These are phyloP conservation scores for Backusella sp. DNA, from an alignment of 192 early-diverging fungal genomes.

Conservation along the genomic window DNA sequence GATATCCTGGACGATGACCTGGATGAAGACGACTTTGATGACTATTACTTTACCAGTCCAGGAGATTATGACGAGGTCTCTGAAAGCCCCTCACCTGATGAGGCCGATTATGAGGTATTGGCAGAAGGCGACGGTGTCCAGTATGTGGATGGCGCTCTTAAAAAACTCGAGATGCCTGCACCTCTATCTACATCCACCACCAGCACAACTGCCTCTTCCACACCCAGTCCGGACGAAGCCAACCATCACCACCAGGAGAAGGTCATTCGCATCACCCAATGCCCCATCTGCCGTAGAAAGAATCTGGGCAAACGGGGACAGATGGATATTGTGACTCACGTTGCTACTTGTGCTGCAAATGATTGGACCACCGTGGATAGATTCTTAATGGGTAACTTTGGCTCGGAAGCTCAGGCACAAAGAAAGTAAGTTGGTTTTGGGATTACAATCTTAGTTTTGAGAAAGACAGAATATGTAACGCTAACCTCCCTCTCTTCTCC, in stretches of 20 bases:
- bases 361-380: constrained; percentile 68
- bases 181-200: background rate
- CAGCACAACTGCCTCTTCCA: background rate
- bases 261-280: constrained; percentile 60
- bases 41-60: background rate
- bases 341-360: constrained; percentile 69
- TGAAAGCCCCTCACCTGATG: background rate
- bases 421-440: constrained; percentile 57
- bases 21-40: constrained; percentile 11
- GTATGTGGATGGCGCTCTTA: background rate
- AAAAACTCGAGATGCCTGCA: background rate
- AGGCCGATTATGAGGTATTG: constrained; percentile 23
- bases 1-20: constrained; percentile 30
- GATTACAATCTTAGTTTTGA: background rate
- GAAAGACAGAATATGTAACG: background rate
- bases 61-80: background rate
- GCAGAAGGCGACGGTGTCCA: constrained; percentile 28
- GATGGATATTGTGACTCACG: constrained; percentile 75
- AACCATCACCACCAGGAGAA: constrained; percentile 41
- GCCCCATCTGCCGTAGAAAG: constrained; percentile 70
- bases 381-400: constrained; percentile 73
- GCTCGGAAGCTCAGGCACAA: constrained; percentile 73
- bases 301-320: constrained; percentile 49
- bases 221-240: background rate
- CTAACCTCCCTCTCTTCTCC: no score